Evolutionary conservation across 495 filamentous ascomycete species (phyloP).

Genomic region (Lentithecium fluviatile): DNA sequence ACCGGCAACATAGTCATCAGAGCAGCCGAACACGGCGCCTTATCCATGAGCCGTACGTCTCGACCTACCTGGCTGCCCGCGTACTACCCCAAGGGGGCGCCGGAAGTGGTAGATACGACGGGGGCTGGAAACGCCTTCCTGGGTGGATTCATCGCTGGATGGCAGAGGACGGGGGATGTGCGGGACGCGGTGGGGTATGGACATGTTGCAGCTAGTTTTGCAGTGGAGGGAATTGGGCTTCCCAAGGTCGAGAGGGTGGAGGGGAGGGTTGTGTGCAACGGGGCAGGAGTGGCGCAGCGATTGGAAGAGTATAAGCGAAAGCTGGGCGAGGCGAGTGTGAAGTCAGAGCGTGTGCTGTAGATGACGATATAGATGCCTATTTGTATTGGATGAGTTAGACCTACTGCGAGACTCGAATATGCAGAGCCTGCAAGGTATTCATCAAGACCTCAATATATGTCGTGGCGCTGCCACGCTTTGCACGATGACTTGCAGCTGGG

Average conservation of each 20-base stretch:
- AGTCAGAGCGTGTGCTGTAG: constrained; percentile 1
- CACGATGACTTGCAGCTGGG: no score
- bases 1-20: constrained; percentile 11
- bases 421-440: no score
- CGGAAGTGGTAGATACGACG: background rate
- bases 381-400: no score
- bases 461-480: no score
- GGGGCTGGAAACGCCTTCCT: constrained; percentile 4
- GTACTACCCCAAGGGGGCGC: background rate
- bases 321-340: background rate
- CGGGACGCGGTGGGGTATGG: background rate
- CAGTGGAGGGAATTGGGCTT: constrained; percentile 14
- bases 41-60: constrained; percentile 2
- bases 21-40: constrained; percentile 8
- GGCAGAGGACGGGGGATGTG: background rate
- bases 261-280: constrained; percentile 8
- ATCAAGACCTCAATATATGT: no score
- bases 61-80: constrained; percentile 14
- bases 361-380: no score
- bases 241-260: background rate
- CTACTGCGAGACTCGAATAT: no score
- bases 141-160: constrained; percentile 5
- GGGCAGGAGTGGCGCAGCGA: background rate
- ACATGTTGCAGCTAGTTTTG: constrained; percentile 17
- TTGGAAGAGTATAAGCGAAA: constrained; percentile 8